phyloP scores from a whole-genome alignment of 176 grass and related monocot genomes.

The Leersia perrieri region DNA sequence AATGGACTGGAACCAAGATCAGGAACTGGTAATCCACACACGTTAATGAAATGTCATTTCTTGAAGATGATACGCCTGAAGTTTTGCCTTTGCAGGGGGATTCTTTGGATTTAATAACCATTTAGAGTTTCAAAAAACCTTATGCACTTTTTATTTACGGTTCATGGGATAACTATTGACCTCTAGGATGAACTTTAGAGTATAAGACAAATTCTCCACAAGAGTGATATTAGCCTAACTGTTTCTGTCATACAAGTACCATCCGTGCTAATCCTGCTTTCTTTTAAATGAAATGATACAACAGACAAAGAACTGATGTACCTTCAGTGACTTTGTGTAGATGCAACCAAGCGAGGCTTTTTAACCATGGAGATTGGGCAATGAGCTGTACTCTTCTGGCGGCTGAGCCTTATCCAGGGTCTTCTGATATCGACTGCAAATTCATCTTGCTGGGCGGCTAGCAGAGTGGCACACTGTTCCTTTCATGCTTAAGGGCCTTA shows the following conservation, averaged over 20 bases:
- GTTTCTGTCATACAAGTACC: not conserved
- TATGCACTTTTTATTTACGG: not conserved
- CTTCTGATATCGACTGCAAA: not conserved
- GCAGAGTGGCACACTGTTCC: not conserved
- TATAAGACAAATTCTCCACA: not conserved
- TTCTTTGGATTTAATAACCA: not conserved
- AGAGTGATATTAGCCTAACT: not conserved
- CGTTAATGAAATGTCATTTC: not conserved
- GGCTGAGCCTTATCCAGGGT: not conserved
- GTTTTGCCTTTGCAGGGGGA: not conserved
- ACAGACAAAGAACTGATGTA: not conserved
- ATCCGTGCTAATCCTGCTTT: not conserved
- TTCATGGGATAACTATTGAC: not conserved
- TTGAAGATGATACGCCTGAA: not conserved
- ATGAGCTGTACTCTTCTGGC: not conserved
- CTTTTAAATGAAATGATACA: not conserved
- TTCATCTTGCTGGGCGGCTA: not conserved
- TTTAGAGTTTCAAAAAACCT: not conserved
- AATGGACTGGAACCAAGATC: not conserved
- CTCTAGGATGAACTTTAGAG: not conserved
- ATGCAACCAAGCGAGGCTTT: not conserved
- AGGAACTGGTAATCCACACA: not conserved
- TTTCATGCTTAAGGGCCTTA: slow-evolving; percentile 4
- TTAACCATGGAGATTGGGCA: slow-evolving; percentile 3
- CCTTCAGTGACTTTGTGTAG: not conserved